Percentiles rank a stretch among this genome's conserved stretches.
These are phyloP conservation scores for Penicillium parvum DNA, from an alignment of 495 filamentous ascomycete species.

Conservation along the genomic window DNA sequence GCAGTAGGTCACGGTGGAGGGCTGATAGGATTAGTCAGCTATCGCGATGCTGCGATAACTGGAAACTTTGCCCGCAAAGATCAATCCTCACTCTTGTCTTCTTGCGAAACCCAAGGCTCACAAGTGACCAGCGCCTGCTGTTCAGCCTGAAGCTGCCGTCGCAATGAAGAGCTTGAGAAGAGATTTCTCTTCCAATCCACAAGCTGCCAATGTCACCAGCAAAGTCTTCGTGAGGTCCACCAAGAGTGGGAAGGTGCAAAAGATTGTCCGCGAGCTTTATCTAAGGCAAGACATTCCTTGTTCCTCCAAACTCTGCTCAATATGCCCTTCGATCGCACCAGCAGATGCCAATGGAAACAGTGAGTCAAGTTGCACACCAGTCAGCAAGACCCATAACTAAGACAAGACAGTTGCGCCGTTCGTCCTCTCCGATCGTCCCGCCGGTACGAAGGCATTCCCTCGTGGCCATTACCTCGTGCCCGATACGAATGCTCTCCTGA, in stretches of 20 bases:
- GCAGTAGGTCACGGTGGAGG: background rate
- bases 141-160: slow-evolving; percentile 15
- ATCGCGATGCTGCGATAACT: slow-evolving; percentile 25
- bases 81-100: slow-evolving; percentile 15
- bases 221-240: slow-evolving; percentile 92
- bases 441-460: slow-evolving; percentile 73
- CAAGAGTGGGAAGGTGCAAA: slow-evolving; percentile 93
- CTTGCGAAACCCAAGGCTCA: slow-evolving; percentile 10
- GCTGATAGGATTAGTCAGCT: slow-evolving; percentile 22
- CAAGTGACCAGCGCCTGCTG: slow-evolving; percentile 4
- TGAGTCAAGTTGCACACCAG: slow-evolving; percentile 25
- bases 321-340: slow-evolving; percentile 66
- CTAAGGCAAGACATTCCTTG: slow-evolving; percentile 95
- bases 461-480: slow-evolving; percentile 93
- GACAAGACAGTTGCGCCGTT: slow-evolving; percentile 62
- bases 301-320: slow-evolving; percentile 81
- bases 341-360: slow-evolving; percentile 72
- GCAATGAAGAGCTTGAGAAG: slow-evolving; percentile 90
- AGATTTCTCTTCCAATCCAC: slow-evolving; percentile 61
- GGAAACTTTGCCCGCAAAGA: slow-evolving; percentile 21
- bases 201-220: slow-evolving; percentile 75
- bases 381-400: slow-evolving; percentile 23
- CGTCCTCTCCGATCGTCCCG: slow-evolving; percentile 80
- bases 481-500: slow-evolving; percentile 93
- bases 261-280: slow-evolving; percentile 96